Evolutionary conservation across 2,329 filamentous ascomycete genomes (phyloP), one percentile per base, ranked within the genome.

Genomic region (Claviceps sorghi): DNA sequence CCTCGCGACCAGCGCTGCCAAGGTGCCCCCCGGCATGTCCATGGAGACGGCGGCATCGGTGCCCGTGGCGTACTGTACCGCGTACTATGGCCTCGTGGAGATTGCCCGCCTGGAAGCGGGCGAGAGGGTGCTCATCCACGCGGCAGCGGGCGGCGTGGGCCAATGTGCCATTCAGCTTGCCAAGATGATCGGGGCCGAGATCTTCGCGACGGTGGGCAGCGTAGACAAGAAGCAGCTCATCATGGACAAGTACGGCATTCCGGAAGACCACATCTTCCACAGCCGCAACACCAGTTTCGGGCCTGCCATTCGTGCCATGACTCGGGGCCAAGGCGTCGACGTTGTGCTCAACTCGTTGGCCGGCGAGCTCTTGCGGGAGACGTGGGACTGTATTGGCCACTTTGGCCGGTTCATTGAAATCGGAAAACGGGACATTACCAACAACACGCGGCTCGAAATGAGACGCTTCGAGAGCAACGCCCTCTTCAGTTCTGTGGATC

Each of bases 271-370:
- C 40, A 61, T 65, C 38, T 64, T 65, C 51, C 61, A 59, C 49
- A 60, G 56, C 22, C 53, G 60, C 41, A 58, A 61, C 26, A 47
- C 54, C 13, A 55, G 55, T 10, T 65, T 66, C 22, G 58, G 58
- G 0, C 54, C 58, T 2, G 58, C 58, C 8, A 40, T 59, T 7
- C 49, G 58, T 15, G 53, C 59, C 21, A 58, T 58, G 1, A 70
- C 68, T 0, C 53, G 55, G 1, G 77, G 75, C 11, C 65, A 60
- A 4, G 86, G 86, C 13, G 83, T 83, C 1, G 85, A 90, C 64
- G 79, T 81, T 0, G 83, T 84, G 21, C 82, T 90, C 59, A 69
- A 74, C 58, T 72, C 69, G 0, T 19, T 48, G n/a, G 46, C 30
- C 6, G 46, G 46, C 32, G 30, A 36, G n/a, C 59, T 63, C 1